These are phyloP conservation scores for Saccharum hybrid DNA, from an alignment of 202 grass and related monocot species.

Conservation along the genomic window DNA sequence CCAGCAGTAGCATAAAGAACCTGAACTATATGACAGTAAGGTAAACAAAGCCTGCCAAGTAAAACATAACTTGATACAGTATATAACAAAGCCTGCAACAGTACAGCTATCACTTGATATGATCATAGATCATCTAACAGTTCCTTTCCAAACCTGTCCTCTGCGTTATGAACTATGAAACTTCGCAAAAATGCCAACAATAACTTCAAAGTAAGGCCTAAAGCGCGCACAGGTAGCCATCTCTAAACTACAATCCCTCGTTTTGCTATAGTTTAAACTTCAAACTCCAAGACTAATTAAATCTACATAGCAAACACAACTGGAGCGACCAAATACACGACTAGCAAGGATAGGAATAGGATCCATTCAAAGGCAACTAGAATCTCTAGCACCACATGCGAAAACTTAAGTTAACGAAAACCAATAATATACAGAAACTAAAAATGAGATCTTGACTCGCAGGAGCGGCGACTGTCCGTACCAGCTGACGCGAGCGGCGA, in stretches of 20 bases:
- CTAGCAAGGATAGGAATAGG: neutral
- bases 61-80: neutral
- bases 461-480: constrained; percentile 30
- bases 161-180: neutral
- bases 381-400: neutral
- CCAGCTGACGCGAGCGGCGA: constrained; percentile 42
- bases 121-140: constrained; percentile 19
- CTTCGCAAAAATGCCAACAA: neutral
- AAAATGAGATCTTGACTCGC: neutral
- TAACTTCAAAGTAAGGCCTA: neutral
- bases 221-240: constrained; percentile 2
- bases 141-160: neutral
- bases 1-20: neutral
- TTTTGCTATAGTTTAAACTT: neutral
- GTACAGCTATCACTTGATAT: too few species aligned
- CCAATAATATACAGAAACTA: constrained; percentile 2
- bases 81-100: neutral
- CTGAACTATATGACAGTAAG: neutral
- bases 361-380: constrained; percentile 4
- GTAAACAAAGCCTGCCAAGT: neutral
- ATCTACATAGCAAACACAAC: constrained; percentile 15
- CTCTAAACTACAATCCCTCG: neutral
- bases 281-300: neutral
- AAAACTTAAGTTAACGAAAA: neutral
- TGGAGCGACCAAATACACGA: neutral